Evolutionary conservation across 129 eudicot genomes (phyloP).

Genomic region (Flaveria sonorensis): DNA sequence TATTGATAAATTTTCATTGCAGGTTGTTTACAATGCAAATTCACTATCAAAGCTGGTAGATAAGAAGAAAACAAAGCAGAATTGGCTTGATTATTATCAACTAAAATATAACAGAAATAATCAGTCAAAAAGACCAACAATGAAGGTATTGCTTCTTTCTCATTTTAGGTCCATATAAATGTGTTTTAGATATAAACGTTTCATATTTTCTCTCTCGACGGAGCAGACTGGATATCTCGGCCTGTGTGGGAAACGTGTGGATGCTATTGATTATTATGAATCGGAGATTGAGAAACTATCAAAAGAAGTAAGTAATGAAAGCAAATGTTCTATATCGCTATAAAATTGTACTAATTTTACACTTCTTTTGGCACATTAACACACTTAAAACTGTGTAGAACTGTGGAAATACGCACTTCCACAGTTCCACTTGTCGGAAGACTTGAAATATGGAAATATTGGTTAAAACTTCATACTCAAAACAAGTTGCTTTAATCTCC

Average conservation of each 20-base stretch:
- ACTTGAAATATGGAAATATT: not conserved
- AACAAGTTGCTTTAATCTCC: not conserved
- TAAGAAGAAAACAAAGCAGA: conserved; percentile 67
- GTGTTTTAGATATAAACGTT: conserved; percentile 21
- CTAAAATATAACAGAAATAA: conserved; percentile 57
- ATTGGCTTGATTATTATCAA: conserved; percentile 89
- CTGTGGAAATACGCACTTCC: not conserved
- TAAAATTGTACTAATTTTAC: not conserved
- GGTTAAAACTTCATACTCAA: not conserved
- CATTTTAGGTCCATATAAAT: not conserved
- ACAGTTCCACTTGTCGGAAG: not conserved
- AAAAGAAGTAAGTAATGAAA: conserved; percentile 48
- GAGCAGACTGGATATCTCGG: conserved; percentile 71
- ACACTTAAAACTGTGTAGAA: not conserved
- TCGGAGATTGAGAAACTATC: conserved; percentile 50
- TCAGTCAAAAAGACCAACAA: conserved; percentile 52
- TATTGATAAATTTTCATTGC: conserved; percentile 24
- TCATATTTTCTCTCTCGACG: conserved; percentile 16
- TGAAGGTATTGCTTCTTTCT: conserved; percentile 50
- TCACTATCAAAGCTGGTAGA: conserved; percentile 57
- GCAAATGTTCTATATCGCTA: not conserved
- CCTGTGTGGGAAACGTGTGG: conserved; percentile 60
- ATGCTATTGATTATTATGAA: conserved; percentile 64
- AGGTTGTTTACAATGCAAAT: conserved; percentile 78
- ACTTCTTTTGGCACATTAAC: not conserved